These are phyloP conservation scores for Fusarium siculi DNA, from an alignment of 2,329 filamentous ascomycete species.

Conservation along the genomic window DNA sequence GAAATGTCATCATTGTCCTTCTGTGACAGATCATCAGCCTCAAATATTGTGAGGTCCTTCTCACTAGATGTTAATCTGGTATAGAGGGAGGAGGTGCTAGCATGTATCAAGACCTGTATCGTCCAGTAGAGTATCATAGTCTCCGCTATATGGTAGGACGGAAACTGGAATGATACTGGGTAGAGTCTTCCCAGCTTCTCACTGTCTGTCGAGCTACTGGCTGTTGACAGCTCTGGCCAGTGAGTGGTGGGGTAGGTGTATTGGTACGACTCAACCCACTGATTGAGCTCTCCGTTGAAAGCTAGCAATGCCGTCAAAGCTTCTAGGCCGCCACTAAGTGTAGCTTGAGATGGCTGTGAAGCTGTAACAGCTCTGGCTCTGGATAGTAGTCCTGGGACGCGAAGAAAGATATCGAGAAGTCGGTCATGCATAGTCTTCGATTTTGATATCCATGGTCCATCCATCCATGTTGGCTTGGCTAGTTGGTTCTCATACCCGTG, in stretches of 20 bases:
- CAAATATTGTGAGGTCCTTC: fast-evolving
- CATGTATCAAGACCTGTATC: neutral
- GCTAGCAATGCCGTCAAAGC: fast-evolving
- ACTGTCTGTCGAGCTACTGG: neutral
- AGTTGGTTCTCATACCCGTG: fast-evolving
- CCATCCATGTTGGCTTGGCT: neutral
- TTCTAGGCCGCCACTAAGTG: fast-evolving
- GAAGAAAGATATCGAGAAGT: neutral
- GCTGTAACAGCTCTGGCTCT: fast-evolving
- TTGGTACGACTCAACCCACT: neutral
- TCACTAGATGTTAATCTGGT: neutral
- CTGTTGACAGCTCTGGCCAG: neutral
- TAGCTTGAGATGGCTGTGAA: fast-evolving
- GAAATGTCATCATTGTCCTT: fast-evolving
- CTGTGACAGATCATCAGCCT: fast-evolving
- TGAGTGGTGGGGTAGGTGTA: neutral
- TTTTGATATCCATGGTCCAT: neutral
- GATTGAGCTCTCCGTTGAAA: fast-evolving
- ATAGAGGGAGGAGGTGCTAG: fast-evolving
- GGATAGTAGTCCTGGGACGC: fast-evolving
- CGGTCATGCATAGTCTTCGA: neutral
- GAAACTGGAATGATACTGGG: neutral
- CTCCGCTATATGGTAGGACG: neutral
- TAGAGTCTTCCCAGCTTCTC: neutral
- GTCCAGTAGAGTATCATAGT: neutral